A percentile compares a stretch with the other conserved stretches of the same genome.
These are phyloP conservation scores for Torulaspora indica DNA, from an alignment of 805 yeast species.

Conservation along the genomic window DNA sequence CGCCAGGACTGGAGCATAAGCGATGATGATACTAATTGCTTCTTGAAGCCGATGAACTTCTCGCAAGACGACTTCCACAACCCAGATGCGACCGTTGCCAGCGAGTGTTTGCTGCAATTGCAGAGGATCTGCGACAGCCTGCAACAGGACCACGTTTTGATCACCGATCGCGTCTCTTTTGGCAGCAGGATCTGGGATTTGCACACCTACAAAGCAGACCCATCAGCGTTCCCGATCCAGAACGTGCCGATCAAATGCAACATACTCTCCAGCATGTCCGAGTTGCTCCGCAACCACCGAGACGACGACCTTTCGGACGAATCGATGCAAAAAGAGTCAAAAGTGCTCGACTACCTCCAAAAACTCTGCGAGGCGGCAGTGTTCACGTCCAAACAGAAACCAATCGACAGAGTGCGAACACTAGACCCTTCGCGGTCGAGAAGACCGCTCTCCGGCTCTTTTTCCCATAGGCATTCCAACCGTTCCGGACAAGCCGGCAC, in stretches of 20 bases:
- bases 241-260: constrained; percentile 21
- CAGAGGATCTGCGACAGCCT: constrained; percentile 14
- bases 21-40: not conserved
- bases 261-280: constrained; percentile 13
- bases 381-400: not conserved
- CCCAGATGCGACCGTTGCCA: not conserved
- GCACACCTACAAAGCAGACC: constrained; percentile 7
- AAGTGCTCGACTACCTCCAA: constrained; percentile 14
- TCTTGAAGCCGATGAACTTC: not conserved
- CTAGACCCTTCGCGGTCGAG: not conserved
- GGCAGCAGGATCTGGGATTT: constrained; percentile 15
- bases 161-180: constrained; percentile 12
- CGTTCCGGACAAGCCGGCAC: constrained; percentile 1
- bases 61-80: not conserved
- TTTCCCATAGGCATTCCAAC: not conserved
- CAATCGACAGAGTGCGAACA: not conserved
- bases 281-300: constrained; percentile 11
- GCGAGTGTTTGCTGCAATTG: constrained; percentile 11
- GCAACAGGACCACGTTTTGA: constrained; percentile 11
- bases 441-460: constrained; percentile 1
- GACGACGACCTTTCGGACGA: constrained; percentile 1
- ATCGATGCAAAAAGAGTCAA: constrained; percentile 7
- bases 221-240: constrained; percentile 14
- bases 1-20: constrained; percentile 3
- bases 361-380: constrained; percentile 10